phyloP scores from a whole-genome alignment of 1,284 basidiomycete genomes.

The Ganoderma resinaceum region DNA sequence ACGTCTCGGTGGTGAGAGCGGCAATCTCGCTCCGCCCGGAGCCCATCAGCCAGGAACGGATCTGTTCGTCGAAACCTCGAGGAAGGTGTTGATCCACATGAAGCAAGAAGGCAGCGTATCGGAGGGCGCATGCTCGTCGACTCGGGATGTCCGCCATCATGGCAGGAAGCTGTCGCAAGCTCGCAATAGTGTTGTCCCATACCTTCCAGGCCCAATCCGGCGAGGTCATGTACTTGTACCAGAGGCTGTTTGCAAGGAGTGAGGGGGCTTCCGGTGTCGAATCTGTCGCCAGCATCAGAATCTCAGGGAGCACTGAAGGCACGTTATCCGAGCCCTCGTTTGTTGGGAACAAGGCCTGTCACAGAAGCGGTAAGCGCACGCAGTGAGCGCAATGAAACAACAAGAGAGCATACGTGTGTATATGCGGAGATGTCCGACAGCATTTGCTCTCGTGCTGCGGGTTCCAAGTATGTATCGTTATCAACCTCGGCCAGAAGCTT shows the following conservation, averaged over 20 bases:
- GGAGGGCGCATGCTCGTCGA: slow-evolving; percentile 59
- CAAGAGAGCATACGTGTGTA: slow-evolving; percentile 55
- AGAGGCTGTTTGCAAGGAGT: slow-evolving; percentile 74
- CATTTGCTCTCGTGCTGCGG: slow-evolving; percentile 62
- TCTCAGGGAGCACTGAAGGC: slow-evolving; percentile 70
- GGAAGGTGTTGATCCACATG: slow-evolving; percentile 79
- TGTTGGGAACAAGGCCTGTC: slow-evolving; percentile 52
- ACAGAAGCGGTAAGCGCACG: neutral
- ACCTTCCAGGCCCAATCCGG: slow-evolving; percentile 78
- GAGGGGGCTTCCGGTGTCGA: slow-evolving; percentile 64
- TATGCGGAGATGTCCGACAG: slow-evolving; percentile 64
- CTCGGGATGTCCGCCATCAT: slow-evolving; percentile 56
- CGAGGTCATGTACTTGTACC: slow-evolving; percentile 79
- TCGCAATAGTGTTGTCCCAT: slow-evolving; percentile 80
- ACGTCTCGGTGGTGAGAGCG: slow-evolving; percentile 62
- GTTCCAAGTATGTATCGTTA: slow-evolving; percentile 59
- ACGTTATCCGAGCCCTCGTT: slow-evolving; percentile 56
- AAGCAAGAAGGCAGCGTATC: slow-evolving; percentile 73
- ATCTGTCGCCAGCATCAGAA: slow-evolving; percentile 67
- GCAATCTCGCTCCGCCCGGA: slow-evolving; percentile 67
- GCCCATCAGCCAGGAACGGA: slow-evolving; percentile 72
- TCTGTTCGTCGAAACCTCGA: slow-evolving; percentile 68
- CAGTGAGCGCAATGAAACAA: neutral
- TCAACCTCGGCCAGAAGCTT: slow-evolving; percentile 70
- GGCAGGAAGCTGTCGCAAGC: slow-evolving; percentile 67